These are phyloP conservation scores for Stenogyne calaminthoides DNA, from an alignment of 305 asterid genomes.

Conservation along the genomic window DNA sequence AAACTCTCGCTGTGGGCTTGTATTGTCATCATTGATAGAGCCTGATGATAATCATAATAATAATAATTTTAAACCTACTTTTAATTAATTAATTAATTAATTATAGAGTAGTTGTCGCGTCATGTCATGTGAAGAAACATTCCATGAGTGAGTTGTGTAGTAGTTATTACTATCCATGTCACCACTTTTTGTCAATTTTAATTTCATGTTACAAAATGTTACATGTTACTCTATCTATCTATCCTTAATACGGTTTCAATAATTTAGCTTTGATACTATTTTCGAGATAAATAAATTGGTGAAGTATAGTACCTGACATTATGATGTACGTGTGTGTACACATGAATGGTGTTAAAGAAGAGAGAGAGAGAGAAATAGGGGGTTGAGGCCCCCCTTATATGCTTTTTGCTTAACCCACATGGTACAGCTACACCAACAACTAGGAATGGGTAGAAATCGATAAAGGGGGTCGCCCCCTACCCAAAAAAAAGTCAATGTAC, in stretches of 20 bases:
- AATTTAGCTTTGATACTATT: not conserved
- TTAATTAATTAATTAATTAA: not conserved
- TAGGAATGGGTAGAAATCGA: constrained; percentile 19
- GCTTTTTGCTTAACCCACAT: constrained; percentile 1
- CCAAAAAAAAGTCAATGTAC: no score
- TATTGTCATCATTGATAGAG: constrained; percentile 60
- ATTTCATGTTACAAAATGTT: not conserved
- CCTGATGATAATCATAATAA: constrained; percentile 30
- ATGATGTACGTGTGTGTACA: not conserved
- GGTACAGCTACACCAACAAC: constrained; percentile 16
- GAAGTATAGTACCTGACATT: not conserved
- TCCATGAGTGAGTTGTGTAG: constrained; percentile 29
- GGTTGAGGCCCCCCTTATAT: not conserved
- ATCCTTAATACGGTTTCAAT: not conserved
- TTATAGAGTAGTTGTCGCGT: constrained; percentile 26
- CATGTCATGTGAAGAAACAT: constrained; percentile 33
- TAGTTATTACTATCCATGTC: constrained; percentile 10
- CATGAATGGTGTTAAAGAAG: not conserved
- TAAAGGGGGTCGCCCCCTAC: not conserved
- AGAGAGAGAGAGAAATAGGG: not conserved
- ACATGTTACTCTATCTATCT: not conserved
- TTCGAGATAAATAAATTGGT: not conserved
- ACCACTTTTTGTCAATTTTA: not conserved
- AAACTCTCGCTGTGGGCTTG: constrained; percentile 50
- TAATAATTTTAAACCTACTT: constrained; percentile 1